Conservation (phyloP, 768 basidiomycete genomes). For the Boletus edulis region DNA sequence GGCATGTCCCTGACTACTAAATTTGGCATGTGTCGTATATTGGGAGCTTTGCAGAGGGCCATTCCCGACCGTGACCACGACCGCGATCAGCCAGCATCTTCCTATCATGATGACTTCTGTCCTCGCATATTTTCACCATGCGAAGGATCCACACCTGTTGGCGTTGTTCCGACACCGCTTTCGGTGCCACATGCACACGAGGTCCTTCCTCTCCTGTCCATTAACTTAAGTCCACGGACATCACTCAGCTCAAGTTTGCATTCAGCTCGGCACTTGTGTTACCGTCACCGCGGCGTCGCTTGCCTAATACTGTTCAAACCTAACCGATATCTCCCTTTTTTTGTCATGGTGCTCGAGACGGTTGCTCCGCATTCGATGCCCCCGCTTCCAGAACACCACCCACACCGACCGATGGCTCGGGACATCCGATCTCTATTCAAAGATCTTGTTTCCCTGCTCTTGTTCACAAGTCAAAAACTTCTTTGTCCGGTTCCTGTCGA, state of each 20-base stretch:
- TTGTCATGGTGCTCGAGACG: constrained; percentile 27
- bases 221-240: constrained; percentile 42
- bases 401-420: constrained; percentile 16
- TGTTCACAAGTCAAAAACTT: constrained; percentile 23
- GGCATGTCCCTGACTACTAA: constrained; percentile 22
- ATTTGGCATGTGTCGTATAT: constrained; percentile 19
- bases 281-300: constrained; percentile 39
- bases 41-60: background rate
- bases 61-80: constrained; percentile 1
- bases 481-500: constrained; percentile 19
- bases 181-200: constrained; percentile 35
- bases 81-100: constrained; percentile 16
- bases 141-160: constrained; percentile 20
- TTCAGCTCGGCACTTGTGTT: constrained; percentile 33
- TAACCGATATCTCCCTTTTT: constrained; percentile 34
- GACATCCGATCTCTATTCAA: constrained; percentile 15
- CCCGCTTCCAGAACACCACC: constrained; percentile 20
- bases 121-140: constrained; percentile 11
- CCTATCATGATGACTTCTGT: constrained; percentile 1
- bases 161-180: constrained; percentile 29
- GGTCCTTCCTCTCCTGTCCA: constrained; percentile 34
- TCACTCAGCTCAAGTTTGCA: constrained; percentile 28
- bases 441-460: constrained; percentile 12
- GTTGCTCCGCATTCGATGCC: constrained; percentile 25
- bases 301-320: constrained; percentile 25